Conservation (phyloP, 1,284 basidiomycete genomes). For the Xerocomus minutiporus region DNA sequence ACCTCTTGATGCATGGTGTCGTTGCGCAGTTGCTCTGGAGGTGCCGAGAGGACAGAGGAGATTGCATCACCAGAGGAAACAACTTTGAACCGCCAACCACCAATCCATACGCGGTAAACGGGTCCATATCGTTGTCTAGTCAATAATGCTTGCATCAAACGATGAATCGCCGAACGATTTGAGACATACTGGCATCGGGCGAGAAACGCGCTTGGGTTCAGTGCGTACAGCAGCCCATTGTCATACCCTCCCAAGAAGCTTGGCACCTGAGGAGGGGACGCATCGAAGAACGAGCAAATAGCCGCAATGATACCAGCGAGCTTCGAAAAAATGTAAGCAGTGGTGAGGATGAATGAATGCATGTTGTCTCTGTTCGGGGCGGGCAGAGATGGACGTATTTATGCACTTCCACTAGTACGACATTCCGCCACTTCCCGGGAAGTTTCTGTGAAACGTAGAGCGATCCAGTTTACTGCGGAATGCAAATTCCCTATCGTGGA, state of each 20-base stretch:
- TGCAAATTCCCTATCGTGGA: background rate
- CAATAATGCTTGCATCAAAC: background rate
- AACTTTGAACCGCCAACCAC: conserved; percentile 14
- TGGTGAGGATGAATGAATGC: background rate
- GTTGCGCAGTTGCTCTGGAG: conserved; percentile 10
- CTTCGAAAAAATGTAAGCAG: background rate
- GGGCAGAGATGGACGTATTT: conserved; percentile 6
- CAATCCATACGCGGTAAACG: conserved; percentile 16
- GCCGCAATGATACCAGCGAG: background rate
- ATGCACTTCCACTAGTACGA: conserved; percentile 1
- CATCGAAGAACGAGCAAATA: background rate
- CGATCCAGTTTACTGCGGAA: background rate
- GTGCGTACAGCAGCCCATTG: conserved; percentile 16
- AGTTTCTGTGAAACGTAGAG: background rate
- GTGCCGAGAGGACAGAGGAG: conserved; percentile 6
- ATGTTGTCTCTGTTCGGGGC: conserved; percentile 1
- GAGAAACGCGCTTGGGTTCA: conserved; percentile 20
- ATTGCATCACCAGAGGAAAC: conserved; percentile 17
- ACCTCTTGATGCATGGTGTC: conserved; percentile 15
- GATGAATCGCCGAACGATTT: background rate
- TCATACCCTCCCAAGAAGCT: conserved; percentile 15
- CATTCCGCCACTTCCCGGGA: background rate
- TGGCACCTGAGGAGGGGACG: conserved; percentile 2
- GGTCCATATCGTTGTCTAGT: conserved; percentile 15
- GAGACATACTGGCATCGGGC: conserved; percentile 21